Conservation (phyloP, 2,329 filamentous ascomycete species). For the Volutella citrinella region DNA sequence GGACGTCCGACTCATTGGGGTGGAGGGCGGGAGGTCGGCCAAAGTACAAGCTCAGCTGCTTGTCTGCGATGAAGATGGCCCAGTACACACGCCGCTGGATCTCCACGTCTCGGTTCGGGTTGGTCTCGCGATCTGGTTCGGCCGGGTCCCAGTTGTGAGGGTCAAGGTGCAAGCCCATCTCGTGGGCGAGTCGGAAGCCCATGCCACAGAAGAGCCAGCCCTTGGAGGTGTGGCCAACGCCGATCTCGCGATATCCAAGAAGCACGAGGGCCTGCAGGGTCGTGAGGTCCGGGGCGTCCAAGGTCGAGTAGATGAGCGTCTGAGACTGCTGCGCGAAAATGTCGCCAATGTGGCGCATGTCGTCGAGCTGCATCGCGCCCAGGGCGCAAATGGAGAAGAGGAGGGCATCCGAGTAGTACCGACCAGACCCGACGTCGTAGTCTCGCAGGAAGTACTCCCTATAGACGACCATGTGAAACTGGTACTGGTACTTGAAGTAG, state of each 20-base stretch:
- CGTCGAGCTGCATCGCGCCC: slow-evolving; percentile 44
- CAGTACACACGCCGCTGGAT: slow-evolving; percentile 48
- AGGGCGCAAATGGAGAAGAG: slow-evolving; percentile 47
- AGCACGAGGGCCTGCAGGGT: slow-evolving; percentile 43
- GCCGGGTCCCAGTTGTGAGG: slow-evolving; percentile 46
- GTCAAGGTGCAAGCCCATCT: slow-evolving; percentile 51
- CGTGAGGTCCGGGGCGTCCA: slow-evolving; percentile 46
- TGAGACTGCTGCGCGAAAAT: slow-evolving; percentile 44
- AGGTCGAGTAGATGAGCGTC: slow-evolving; percentile 39
- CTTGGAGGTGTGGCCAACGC: slow-evolving; percentile 44
- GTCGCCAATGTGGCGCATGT: slow-evolving; percentile 37
- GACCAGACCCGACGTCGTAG: slow-evolving; percentile 43
- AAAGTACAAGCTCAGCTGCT: slow-evolving; percentile 50
- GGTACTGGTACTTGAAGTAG: slow-evolving; percentile 47
- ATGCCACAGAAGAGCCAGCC: slow-evolving; percentile 52
- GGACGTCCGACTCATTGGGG: slow-evolving; percentile 47
- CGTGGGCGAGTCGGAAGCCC: slow-evolving; percentile 48
- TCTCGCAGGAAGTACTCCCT: slow-evolving; percentile 49
- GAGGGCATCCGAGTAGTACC: slow-evolving; percentile 48
- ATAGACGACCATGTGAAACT: slow-evolving; percentile 49
- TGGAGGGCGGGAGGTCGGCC: slow-evolving; percentile 48
- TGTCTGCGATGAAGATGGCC: slow-evolving; percentile 48
- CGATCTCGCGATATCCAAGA: slow-evolving; percentile 45
- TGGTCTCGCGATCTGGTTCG: slow-evolving; percentile 27
- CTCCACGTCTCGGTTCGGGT: slow-evolving; percentile 38